A percentile compares a stretch with the other conserved stretches of the same genome.
These are phyloP conservation scores for Quercus bicolor DNA, from an alignment of 306 rosid species.

Conservation along the genomic window DNA sequence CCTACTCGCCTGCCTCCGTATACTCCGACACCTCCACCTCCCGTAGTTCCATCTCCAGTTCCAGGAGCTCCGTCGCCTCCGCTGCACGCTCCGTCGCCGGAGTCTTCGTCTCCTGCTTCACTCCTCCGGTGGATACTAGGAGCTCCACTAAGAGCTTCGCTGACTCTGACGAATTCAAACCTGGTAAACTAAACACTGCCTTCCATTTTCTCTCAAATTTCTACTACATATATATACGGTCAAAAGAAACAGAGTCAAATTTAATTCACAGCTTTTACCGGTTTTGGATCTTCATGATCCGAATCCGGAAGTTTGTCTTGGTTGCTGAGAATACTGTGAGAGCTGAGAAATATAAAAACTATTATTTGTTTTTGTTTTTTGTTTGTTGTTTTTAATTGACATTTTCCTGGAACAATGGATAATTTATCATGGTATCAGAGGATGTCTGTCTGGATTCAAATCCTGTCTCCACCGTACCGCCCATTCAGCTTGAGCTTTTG, in stretches of 20 bases:
- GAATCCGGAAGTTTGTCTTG: constrained; percentile 17
- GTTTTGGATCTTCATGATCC: background rate
- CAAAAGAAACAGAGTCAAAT: too few species aligned
- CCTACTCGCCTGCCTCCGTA: constrained; percentile 33
- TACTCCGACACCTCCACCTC: constrained; percentile 33
- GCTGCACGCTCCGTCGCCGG: constrained; percentile 65
- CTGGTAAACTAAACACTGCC: constrained; percentile 28
- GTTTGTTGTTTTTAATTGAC: background rate
- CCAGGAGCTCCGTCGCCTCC: constrained; percentile 31
- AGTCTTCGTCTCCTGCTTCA: constrained; percentile 58
- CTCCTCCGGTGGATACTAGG: constrained; percentile 52
- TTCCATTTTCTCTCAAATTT: too few species aligned
- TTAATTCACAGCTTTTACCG: too few species aligned
- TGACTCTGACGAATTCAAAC: constrained; percentile 48
- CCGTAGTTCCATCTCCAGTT: constrained; percentile 23
- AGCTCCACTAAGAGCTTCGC: constrained; percentile 37
- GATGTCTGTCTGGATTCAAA: too few species aligned
- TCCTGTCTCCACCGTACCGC: too few species aligned
- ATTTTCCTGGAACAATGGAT: too few species aligned
- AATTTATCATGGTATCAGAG: too few species aligned
- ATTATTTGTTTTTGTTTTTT: constrained; percentile 2
- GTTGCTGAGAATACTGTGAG: constrained; percentile 21
- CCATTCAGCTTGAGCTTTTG: too few species aligned
- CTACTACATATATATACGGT: too few species aligned
- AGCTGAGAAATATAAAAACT: background rate